Evolutionary conservation across 257 asterid species (phyloP).

Genomic region (Cordia subcordata): DNA sequence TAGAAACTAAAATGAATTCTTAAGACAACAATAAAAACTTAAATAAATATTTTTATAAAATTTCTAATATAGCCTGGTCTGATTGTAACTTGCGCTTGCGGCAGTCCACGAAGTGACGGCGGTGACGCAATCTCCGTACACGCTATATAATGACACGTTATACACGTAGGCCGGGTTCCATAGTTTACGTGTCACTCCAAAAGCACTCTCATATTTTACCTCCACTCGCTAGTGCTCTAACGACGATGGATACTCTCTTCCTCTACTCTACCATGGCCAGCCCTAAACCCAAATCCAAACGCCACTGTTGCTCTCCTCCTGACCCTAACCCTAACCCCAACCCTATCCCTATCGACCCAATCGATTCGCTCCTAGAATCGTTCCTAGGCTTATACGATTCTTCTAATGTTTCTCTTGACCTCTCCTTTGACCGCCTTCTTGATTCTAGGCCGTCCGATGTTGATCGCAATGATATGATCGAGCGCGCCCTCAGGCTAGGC

Average conservation of each 20-base stretch:
- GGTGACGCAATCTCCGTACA: too few species aligned
- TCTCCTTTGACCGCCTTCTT: conserved; percentile 55
- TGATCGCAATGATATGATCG: conserved; percentile 48
- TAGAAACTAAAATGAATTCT: too few species aligned
- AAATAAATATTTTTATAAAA: too few species aligned
- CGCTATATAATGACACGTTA: background rate
- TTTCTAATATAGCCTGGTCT: too few species aligned
- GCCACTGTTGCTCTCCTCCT: conserved; percentile 44
- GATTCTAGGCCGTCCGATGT: conserved; percentile 42
- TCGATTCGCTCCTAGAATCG: conserved; percentile 60
- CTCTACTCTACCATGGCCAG: conserved; percentile 36
- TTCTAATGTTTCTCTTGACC: conserved; percentile 41
- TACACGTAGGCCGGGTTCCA: conserved; percentile 9
- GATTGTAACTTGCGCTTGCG: too few species aligned
- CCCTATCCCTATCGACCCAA: conserved; percentile 13
- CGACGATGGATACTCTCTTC: conserved; percentile 49
- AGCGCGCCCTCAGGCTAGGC: conserved; percentile 64
- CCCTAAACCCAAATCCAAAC: conserved; percentile 52
- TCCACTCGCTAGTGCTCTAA: too few species aligned
- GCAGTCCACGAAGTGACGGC: too few species aligned
- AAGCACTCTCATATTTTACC: conserved; percentile 5
- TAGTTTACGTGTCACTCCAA: conserved; percentile 36
- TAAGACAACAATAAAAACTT: too few species aligned
- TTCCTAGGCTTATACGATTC: conserved; percentile 46
- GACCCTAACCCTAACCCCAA: conserved; percentile 10